phyloP scores from a whole-genome alignment of 2,329 filamentous ascomycete species.

The Endoconidiophora polonica region DNA sequence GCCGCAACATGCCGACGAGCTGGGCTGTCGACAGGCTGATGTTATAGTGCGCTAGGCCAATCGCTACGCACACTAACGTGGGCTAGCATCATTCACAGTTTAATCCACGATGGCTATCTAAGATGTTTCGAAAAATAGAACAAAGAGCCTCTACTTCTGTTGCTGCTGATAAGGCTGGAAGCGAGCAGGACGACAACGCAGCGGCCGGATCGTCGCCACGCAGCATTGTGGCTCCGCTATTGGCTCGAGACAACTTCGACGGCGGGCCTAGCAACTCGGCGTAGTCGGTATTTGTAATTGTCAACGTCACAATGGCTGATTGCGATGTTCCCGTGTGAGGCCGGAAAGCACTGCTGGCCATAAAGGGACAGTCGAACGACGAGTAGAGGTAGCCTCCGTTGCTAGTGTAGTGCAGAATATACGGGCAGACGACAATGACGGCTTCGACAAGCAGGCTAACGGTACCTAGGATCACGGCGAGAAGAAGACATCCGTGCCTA shows the following conservation, averaged over 20 bases:
- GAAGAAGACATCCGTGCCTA: not conserved
- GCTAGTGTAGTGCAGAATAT: not conserved
- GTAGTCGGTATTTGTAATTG: no score
- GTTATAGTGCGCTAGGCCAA: conserved; percentile 2
- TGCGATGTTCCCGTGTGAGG: not conserved
- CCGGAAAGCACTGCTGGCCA: not conserved
- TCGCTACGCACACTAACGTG: not conserved
- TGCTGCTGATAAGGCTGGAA: not conserved
- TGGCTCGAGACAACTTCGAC: no score
- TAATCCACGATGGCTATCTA: not conserved
- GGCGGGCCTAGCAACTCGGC: no score
- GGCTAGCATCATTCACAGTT: not conserved
- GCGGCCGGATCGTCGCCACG: no score
- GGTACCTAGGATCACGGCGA: not conserved
- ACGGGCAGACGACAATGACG: not conserved
- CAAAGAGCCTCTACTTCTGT: not conserved
- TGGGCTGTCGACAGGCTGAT: conserved; percentile 4
- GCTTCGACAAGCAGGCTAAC: not conserved
- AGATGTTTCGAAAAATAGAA: no score
- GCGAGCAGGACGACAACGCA: no score
- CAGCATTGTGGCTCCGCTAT: no score
- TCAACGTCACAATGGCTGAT: not conserved
- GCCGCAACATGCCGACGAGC: conserved; percentile 2
- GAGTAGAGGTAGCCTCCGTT: not conserved
- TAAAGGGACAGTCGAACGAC: not conserved